Percentiles rank a stretch among this genome's conserved stretches.
Evolutionary conservation across 1,284 basidiomycete species (phyloP).

Genomic region (Microstroma glucosiphilum): DNA sequence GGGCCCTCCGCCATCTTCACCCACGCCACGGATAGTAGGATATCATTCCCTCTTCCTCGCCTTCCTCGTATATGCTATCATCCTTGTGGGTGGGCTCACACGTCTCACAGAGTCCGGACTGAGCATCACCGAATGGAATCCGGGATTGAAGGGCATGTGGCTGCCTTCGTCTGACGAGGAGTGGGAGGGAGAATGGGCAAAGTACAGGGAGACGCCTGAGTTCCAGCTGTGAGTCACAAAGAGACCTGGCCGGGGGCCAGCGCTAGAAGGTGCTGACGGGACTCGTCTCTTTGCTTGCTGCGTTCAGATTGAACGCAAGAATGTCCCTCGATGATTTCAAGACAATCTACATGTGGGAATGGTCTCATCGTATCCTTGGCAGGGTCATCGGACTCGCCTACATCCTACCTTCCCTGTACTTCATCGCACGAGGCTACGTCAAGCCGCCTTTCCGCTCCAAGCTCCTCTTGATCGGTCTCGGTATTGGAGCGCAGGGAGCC

Average conservation of each 20-base stretch:
- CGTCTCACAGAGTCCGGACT: conserved; percentile 94
- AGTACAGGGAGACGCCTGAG: conserved; percentile 92
- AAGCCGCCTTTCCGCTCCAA: conserved; percentile 57
- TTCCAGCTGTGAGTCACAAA: conserved; percentile 70
- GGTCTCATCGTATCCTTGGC: conserved; percentile 89
- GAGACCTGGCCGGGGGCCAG: no score
- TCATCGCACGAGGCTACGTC: conserved; percentile 17
- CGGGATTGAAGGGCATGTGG: conserved; percentile 73
- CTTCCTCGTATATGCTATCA: conserved; percentile 76
- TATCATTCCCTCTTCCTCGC: conserved; percentile 6
- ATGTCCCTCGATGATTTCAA: conserved; percentile 89
- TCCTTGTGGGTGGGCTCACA: conserved; percentile 92
- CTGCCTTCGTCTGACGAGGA: conserved; percentile 71
- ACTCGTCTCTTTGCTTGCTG: background rate
- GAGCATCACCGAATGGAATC: conserved; percentile 96
- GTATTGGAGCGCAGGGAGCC: conserved; percentile 82
- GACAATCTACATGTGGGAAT: conserved; percentile 97
- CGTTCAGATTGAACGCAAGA: conserved; percentile 70
- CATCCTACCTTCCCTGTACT: conserved; percentile 43
- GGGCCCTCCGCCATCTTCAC: background rate
- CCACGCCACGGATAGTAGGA: background rate
- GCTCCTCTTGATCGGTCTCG: conserved; percentile 65
- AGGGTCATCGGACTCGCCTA: conserved; percentile 70
- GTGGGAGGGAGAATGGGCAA: conserved; percentile 87
- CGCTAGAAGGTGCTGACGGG: background rate